Evolutionary conservation across 1,139 yeast genomes (phyloP).

Genomic region (Candida freyschussii): DNA sequence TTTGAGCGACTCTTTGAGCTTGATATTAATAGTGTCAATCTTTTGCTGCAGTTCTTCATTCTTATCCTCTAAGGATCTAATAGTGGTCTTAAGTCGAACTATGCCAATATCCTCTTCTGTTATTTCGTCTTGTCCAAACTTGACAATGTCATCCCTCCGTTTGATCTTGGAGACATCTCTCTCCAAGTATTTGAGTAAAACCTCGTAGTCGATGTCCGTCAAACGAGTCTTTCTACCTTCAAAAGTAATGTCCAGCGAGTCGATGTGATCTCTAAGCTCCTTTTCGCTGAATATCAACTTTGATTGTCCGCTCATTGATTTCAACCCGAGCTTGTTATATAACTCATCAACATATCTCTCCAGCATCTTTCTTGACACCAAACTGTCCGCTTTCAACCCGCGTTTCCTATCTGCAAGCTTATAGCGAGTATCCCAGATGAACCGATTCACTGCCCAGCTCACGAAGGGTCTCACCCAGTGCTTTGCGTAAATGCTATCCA

Average conservation of each 20-base stretch:
- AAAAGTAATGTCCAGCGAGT: constrained; percentile 3
- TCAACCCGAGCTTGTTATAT: constrained; percentile 3
- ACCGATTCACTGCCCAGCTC: constrained; percentile 24
- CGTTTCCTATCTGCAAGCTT: constrained; percentile 16
- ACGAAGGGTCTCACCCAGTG: constrained; percentile 23
- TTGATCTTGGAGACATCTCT: constrained; percentile 18
- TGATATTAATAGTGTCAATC: constrained; percentile 15
- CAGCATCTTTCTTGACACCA: constrained; percentile 17
- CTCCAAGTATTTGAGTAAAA: constrained; percentile 18
- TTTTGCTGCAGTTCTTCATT: constrained; percentile 18
- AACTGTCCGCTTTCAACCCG: constrained; percentile 15
- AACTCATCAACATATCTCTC: constrained; percentile 14
- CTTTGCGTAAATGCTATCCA: constrained; percentile 18
- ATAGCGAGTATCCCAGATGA: constrained; percentile 22
- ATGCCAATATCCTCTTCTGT: constrained; percentile 31
- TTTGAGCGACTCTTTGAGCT: constrained; percentile 16
- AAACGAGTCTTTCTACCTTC: constrained; percentile 4
- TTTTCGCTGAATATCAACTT: constrained; percentile 14
- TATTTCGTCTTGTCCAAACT: constrained; percentile 20
- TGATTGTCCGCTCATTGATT: constrained; percentile 6
- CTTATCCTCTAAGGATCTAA: constrained; percentile 12
- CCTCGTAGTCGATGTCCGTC: constrained; percentile 19
- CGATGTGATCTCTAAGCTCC: constrained; percentile 11
- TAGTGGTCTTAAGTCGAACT: constrained; percentile 27
- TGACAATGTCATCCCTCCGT: constrained; percentile 15